Conservation (phyloP, 2,329 filamentous ascomycete genomes). For the Hymenoscyphus salicellus region DNA sequence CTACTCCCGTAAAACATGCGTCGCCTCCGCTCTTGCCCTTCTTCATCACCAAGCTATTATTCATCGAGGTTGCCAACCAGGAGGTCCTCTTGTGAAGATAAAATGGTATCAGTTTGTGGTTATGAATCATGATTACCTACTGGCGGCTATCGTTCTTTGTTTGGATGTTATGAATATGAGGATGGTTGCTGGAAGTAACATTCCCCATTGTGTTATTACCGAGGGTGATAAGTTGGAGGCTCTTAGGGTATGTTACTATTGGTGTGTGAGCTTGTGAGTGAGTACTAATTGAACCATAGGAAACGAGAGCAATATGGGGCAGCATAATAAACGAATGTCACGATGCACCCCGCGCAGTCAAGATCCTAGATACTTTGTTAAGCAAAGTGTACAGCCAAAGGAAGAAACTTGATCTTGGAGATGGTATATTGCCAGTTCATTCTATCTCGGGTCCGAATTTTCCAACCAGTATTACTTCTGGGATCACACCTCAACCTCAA, state of each 20-base stretch:
- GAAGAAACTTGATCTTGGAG: neutral
- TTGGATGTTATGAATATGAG: conserved; percentile 37
- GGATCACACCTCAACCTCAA: neutral
- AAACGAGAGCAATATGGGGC: conserved; percentile 27
- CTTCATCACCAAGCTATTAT: conserved; percentile 50
- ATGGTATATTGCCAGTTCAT: neutral
- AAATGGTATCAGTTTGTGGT: conserved; percentile 58
- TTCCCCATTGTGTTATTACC: conserved; percentile 19
- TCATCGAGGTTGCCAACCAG: conserved; percentile 49
- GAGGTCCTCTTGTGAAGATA: conserved; percentile 49
- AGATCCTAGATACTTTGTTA: conserved; percentile 23
- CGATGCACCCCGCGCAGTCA: conserved; percentile 25
- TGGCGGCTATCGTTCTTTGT: conserved; percentile 60
- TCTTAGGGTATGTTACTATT: conserved; percentile 2
- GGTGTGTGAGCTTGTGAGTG: neutral
- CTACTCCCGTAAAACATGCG: conserved; percentile 51
- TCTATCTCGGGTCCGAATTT: neutral
- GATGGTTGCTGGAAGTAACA: neutral
- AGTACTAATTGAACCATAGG: neutral
- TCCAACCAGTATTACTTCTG: neutral
- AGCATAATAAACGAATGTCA: conserved; percentile 25
- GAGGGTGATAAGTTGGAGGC: conserved; percentile 23
- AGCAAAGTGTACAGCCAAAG: conserved; percentile 16
- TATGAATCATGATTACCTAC: conserved; percentile 58
- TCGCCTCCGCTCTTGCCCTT: conserved; percentile 48